Evolutionary conservation across 2,329 filamentous ascomycete genomes (phyloP).

Genomic region (Septoria petroselini): DNA sequence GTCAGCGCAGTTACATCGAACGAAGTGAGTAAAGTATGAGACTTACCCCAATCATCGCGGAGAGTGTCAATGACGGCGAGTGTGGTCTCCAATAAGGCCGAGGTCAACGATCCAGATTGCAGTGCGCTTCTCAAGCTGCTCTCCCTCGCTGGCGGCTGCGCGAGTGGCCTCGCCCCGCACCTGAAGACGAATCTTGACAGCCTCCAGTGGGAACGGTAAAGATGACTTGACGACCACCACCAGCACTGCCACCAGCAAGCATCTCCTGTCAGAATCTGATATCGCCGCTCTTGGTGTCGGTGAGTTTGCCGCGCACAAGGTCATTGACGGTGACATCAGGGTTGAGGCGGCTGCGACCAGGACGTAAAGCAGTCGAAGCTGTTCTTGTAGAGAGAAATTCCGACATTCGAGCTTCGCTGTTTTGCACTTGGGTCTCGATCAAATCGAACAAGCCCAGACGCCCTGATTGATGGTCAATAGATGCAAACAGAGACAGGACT

Average conservation of each 20-base stretch:
- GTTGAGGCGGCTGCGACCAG: too few species aligned
- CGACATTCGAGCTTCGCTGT: slow-evolving; percentile 82
- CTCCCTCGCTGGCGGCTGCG: slow-evolving; percentile 64
- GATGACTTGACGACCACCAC: slow-evolving; percentile 93
- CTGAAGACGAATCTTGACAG: slow-evolving; percentile 98
- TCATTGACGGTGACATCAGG: slow-evolving; percentile 96
- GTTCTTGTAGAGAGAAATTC: slow-evolving; percentile 92
- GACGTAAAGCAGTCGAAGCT: slow-evolving; percentile 95
- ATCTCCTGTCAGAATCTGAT: slow-evolving; percentile 73
- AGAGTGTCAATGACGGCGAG: too few species aligned
- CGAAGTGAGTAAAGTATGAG: too few species aligned
- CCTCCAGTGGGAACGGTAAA: slow-evolving; percentile 98
- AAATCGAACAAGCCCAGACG: slow-evolving; percentile 82
- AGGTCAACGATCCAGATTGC: slow-evolving; percentile 99
- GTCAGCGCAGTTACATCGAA: too few species aligned
- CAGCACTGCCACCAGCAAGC: slow-evolving; percentile 81
- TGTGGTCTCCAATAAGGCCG: slow-evolving; percentile 87
- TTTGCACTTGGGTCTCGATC: slow-evolving; percentile 98
- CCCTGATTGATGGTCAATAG: slow-evolving; percentile 83
- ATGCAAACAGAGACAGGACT: slow-evolving; percentile 97
- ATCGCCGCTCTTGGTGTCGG: slow-evolving; percentile 67
- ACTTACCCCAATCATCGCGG: too few species aligned
- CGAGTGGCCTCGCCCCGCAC: slow-evolving; percentile 96
- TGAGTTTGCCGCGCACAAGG: slow-evolving; percentile 73
- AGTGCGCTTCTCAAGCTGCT: slow-evolving; percentile 79